These are phyloP conservation scores for Naegleria lovaniensis DNA, from an alignment of 208 protist genomes.

Conservation along the genomic window DNA sequence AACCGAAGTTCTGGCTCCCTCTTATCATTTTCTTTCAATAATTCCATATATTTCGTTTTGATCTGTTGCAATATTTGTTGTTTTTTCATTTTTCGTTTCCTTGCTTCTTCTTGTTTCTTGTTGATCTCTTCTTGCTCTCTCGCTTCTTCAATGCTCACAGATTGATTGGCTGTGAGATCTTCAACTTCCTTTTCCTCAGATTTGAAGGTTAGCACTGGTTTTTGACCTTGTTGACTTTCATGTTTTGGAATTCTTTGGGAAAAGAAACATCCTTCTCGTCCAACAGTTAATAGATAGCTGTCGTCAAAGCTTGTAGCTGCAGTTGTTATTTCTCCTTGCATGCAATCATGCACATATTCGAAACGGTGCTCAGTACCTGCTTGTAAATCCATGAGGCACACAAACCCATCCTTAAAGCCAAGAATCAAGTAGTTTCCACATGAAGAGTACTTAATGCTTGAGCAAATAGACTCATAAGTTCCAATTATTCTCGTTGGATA, in stretches of 20 bases:
- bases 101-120: conserved; percentile 53
- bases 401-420: neutral
- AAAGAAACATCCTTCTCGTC: conserved; percentile 78
- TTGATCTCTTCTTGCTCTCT: conserved; percentile 47
- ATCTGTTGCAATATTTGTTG: conserved; percentile 55
- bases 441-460: neutral
- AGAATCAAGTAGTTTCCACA: neutral
- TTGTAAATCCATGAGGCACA: neutral
- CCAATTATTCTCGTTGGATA: neutral
- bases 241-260: conserved; percentile 42
- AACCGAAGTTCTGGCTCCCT: conserved; percentile 54
- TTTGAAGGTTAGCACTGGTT: neutral
- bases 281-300: conserved; percentile 67
- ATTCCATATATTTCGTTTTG: conserved; percentile 52
- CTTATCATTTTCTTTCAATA: conserved; percentile 65
- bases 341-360: conserved; percentile 62
- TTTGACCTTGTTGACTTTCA: neutral
- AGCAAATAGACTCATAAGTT: neutral
- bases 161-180: conserved; percentile 7
- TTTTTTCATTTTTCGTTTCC: conserved; percentile 42
- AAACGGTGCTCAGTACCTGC: neutral
- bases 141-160: conserved; percentile 35
- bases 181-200: neutral
- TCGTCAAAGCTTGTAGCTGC: conserved; percentile 68
- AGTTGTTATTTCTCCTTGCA: conserved; percentile 33